phyloP scores from a whole-genome alignment of 1,139 yeast genomes.

The Lodderomyces oxycetoniae region DNA sequence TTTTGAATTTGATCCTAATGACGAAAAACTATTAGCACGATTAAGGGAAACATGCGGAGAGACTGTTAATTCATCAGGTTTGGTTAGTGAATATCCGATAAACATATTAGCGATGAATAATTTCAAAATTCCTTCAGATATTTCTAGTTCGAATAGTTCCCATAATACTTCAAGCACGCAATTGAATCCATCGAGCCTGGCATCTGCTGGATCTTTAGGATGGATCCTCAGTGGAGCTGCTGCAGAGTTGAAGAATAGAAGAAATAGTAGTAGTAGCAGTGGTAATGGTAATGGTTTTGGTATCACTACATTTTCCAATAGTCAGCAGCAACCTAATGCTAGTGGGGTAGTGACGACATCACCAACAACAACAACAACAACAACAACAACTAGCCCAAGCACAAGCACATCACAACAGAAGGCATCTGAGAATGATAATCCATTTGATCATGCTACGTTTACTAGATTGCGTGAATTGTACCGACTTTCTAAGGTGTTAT shows the following conservation, averaged over 20 bases:
- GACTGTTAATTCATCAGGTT: slow-evolving; percentile 54
- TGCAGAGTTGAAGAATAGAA: neutral
- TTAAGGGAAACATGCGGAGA: slow-evolving; percentile 43
- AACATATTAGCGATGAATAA: slow-evolving; percentile 73
- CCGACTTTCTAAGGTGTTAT: slow-evolving; percentile 83
- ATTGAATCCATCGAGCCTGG: slow-evolving; percentile 22
- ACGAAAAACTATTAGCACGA: slow-evolving; percentile 37
- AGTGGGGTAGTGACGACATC: neutral
- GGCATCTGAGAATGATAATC: slow-evolving; percentile 30
- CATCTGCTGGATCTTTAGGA: slow-evolving; percentile 65
- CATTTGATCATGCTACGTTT: slow-evolving; percentile 78
- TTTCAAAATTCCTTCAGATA: slow-evolving; percentile 49
- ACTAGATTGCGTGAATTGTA: slow-evolving; percentile 83
- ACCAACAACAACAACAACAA: neutral
- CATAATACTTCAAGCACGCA: slow-evolving; percentile 28
- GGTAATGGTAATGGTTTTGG: slow-evolving; percentile 1
- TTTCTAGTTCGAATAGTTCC: slow-evolving; percentile 12
- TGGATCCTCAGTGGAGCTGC: slow-evolving; percentile 63
- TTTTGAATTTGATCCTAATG: slow-evolving; percentile 65
- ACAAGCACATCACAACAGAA: neutral
- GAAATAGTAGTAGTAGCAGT: neutral
- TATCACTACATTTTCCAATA: too few relatives aligned
- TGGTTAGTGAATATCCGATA: slow-evolving; percentile 77
- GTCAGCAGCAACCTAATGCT: neutral
- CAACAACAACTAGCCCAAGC: neutral